A percentile compares a stretch with the other conserved stretches of the same genome.
Evolutionary conservation across 2,329 filamentous ascomycete species (phyloP).

Genomic region (Falciphora oryzae): DNA sequence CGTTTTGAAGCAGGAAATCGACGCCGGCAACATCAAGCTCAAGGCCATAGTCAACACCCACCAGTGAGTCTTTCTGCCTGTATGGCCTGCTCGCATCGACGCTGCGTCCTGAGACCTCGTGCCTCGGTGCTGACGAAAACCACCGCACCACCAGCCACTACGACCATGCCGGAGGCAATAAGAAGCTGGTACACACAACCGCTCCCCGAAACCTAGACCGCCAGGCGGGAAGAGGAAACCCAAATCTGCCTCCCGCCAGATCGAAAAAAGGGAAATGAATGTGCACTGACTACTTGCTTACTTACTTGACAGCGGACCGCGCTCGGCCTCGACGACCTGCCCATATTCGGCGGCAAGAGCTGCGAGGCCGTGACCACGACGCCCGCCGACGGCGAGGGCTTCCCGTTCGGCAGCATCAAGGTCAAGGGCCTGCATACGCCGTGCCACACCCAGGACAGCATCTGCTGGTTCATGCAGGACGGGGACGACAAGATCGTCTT

Average conservation of each 20-base stretch:
- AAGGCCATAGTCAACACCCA: slow-evolving; percentile 94
- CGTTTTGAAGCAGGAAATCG: slow-evolving; percentile 66
- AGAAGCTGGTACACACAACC: slow-evolving; percentile 55
- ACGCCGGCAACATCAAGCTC: slow-evolving; percentile 69
- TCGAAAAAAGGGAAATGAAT: background rate
- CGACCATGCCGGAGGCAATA: slow-evolving; percentile 92
- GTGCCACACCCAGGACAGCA: slow-evolving; percentile 97
- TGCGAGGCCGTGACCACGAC: slow-evolving; percentile 71
- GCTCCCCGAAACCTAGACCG: background rate
- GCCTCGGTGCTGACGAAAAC: background rate
- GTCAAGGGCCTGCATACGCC: slow-evolving; percentile 91
- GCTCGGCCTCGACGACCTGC: slow-evolving; percentile 54
- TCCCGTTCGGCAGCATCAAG: slow-evolving; percentile 76
- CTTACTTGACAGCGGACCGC: slow-evolving; percentile 27
- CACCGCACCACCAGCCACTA: slow-evolving; percentile 58
- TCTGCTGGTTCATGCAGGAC: slow-evolving; percentile 91
- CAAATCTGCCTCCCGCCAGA: background rate
- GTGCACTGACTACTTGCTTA: background rate
- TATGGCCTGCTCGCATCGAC: background rate
- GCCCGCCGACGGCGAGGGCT: slow-evolving; percentile 67
- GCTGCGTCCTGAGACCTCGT: background rate
- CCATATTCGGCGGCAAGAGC: slow-evolving; percentile 82
- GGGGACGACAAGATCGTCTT: slow-evolving; percentile 72
- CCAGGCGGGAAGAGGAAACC: too few species aligned
- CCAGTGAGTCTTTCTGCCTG: slow-evolving; percentile 59